Evolutionary conservation across 257 asterid species (phyloP).

Genomic region (Penstemon barbatus): DNA sequence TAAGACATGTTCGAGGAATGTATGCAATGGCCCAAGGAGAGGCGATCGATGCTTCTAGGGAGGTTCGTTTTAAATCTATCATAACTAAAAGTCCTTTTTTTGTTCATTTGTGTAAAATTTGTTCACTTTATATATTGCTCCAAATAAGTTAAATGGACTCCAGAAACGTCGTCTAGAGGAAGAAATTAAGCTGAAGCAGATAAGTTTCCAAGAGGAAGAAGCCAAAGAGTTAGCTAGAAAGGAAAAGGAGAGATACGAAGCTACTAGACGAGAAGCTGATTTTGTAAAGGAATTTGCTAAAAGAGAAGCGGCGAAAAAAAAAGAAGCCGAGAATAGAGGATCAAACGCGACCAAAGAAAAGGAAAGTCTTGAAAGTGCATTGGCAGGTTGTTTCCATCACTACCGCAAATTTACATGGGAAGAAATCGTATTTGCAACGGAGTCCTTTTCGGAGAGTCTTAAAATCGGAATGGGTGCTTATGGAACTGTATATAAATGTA

Average conservation of each 20-base stretch:
- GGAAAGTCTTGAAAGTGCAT: conserved; percentile 62
- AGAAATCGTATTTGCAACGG: conserved; percentile 68
- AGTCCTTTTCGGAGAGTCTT: conserved; percentile 65
- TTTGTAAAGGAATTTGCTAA: conserved; percentile 56
- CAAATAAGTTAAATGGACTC: conserved; percentile 60
- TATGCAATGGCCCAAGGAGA: conserved; percentile 80
- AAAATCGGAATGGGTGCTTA: conserved; percentile 84
- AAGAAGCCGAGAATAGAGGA: conserved; percentile 62
- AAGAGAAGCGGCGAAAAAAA: conserved; percentile 69
- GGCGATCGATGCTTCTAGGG: conserved; percentile 74
- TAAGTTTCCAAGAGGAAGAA: conserved; percentile 71
- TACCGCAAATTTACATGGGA: conserved; percentile 83
- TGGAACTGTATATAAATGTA: conserved; percentile 87
- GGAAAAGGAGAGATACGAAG: conserved; percentile 61
- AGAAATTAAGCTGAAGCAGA: conserved; percentile 53
- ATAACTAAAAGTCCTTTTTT: background rate
- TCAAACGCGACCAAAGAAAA: conserved; percentile 57
- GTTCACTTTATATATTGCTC: background rate
- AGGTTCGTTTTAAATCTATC: conserved; percentile 44
- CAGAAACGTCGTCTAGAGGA: conserved; percentile 66
- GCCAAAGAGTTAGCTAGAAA: conserved; percentile 58
- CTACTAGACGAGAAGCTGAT: conserved; percentile 67
- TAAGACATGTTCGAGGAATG: conserved; percentile 77
- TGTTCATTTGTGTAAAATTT: background rate
- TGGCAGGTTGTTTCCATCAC: conserved; percentile 46